Base-by-base conservation (phyloP, 495 filamentous ascomycete genomes). In the Pseudoneurospora amorphoporcata region DNA sequence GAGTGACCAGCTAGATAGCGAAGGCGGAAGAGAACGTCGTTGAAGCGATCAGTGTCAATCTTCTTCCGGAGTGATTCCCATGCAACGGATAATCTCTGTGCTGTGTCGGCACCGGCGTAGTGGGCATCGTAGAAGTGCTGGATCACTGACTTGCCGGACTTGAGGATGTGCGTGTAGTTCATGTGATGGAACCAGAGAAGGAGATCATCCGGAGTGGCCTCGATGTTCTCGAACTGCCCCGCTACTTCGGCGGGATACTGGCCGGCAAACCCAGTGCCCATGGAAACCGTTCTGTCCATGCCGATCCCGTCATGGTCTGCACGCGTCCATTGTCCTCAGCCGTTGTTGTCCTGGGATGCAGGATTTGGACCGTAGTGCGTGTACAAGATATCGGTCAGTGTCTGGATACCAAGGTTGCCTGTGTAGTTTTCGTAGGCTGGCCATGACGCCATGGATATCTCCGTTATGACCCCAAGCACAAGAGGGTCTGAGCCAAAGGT, bases 121-220 rank as follows among this genome's bases (percentile, higher is more conserved):
- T 93, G 84, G 39, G 88, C 88, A 74, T 93, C 88, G 76, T 92
- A 93, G 76, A 93, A 91, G 77, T 93, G 89, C 79, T 93, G 90
- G 69, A 93, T 92, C 2, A 93, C 89, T 0, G 89, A 90, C 78
- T 90, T 88, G 8, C 89, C 89, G 7, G 84, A 88, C 53, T 90
- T 82, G 23, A 93, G 86, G 19, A 77, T 79, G 47, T 91, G 86
- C 0, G 89, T 92, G 74, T 91, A 93, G 23, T 84, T 83, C 0
- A 93, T 90, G 77, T 93, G 91, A 76, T 93, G 91, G 81, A 93
- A 93, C 91, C 90, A 93, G 7, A 93, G 81, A 0, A 92, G 77
- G 7, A 93, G 82, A 58, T 93, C 82, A 71, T 93, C 91, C 0
- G 91, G 90, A 2, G 91, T 92, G 0, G 87, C 89, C 6, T 87